phyloP scores from a whole-genome alignment of 371 early-diverging fungal species.

The Batkoa obscura region DNA sequence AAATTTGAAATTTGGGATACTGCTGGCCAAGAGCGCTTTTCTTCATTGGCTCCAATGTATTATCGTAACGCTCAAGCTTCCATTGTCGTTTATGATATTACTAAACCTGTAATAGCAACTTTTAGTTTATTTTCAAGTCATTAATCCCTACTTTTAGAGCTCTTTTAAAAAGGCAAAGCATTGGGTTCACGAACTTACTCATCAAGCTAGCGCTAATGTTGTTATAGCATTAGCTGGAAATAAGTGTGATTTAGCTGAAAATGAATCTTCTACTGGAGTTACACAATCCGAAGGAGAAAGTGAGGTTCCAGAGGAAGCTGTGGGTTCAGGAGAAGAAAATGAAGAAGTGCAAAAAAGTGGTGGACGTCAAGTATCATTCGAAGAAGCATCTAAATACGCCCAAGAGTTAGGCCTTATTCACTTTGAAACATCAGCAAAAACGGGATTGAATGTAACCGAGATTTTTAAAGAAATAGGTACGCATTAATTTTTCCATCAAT shows the following conservation, averaged over 20 bases:
- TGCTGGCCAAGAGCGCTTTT: constrained; percentile 81
- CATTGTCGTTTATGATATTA: constrained; percentile 92
- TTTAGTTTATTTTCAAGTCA: neutral
- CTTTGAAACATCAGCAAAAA: constrained; percentile 86
- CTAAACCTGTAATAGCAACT: constrained; percentile 41
- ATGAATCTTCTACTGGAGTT: too few species aligned
- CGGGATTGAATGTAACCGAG: constrained; percentile 56
- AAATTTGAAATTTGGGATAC: constrained; percentile 91
- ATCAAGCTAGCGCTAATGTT: constrained; percentile 87
- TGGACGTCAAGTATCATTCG: constrained; percentile 34
- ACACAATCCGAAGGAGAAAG: neutral
- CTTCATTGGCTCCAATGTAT: constrained; percentile 96
- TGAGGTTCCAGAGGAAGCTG: constrained; percentile 13
- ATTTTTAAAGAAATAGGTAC: constrained; percentile 68
- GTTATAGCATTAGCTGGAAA: constrained; percentile 95
- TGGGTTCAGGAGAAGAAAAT: neutral
- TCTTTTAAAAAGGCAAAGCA: constrained; percentile 93
- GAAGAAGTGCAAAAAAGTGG: constrained; percentile 16
- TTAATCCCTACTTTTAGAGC: constrained; percentile 22
- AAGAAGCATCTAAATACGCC: constrained; percentile 67
- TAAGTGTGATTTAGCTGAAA: constrained; percentile 59
- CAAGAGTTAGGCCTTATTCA: constrained; percentile 56
- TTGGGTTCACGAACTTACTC: constrained; percentile 96
- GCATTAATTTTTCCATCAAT: neutral
- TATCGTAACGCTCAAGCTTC: constrained; percentile 95